These are phyloP conservation scores for Trichosporon ovoides DNA, from an alignment of 1,284 basidiomycete genomes.

Conservation along the genomic window DNA sequence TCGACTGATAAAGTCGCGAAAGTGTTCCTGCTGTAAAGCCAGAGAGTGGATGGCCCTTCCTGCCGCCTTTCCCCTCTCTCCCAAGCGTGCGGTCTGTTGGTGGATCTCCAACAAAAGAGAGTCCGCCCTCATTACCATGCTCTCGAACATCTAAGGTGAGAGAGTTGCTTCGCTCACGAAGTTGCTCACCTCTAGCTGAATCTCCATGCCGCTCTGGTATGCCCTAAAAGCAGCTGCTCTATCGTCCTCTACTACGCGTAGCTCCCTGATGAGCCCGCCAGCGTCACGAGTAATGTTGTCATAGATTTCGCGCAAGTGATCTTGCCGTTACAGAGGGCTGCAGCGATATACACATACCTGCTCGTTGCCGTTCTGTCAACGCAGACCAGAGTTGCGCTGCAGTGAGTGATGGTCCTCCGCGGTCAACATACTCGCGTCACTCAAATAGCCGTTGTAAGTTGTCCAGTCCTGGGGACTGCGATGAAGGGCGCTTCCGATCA, in stretches of 20 bases:
- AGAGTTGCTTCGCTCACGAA: too few relatives aligned
- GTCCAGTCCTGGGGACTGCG: conserved; percentile 49
- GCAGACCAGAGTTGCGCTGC: conserved; percentile 42
- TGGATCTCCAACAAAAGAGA: too few relatives aligned
- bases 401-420: too few relatives aligned
- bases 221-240: background rate
- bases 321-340: background rate
- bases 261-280: background rate
- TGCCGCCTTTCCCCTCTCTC: too few relatives aligned
- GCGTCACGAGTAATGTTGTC: background rate
- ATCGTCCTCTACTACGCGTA: background rate
- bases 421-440: conserved; percentile 37
- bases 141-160: too few relatives aligned
- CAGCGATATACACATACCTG: conserved; percentile 19
- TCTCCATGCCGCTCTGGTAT: too few relatives aligned
- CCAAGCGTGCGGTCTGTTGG: too few relatives aligned
- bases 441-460: conserved; percentile 43
- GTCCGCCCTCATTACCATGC: too few relatives aligned
- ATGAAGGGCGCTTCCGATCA: conserved; percentile 35
- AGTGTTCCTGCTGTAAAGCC: too few relatives aligned
- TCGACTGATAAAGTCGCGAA: too few relatives aligned
- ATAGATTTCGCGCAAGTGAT: background rate
- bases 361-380: conserved; percentile 26
- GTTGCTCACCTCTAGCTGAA: too few relatives aligned
- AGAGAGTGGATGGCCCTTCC: too few relatives aligned